Evolutionary conservation across 495 filamentous ascomycete genomes (phyloP), one percentile per base, ranked within the genome.

Genomic region (Annulohypoxylon maeteangense): DNA sequence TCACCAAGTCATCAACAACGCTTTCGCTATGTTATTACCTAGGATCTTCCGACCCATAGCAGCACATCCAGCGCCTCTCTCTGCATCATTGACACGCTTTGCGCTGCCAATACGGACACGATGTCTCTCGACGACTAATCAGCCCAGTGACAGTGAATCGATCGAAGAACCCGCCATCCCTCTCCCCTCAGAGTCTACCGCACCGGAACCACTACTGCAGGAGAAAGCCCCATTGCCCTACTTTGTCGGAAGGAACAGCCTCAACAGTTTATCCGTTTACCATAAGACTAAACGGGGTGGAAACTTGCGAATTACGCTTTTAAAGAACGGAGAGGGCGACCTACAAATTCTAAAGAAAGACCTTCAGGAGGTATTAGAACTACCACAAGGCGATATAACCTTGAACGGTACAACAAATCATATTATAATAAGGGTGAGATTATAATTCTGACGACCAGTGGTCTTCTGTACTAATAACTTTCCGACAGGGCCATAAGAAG

Each of bases 321-420:
- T 99, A 56, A 89, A 92, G 74, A 93, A 91, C 79, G 86, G 93
- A 40, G 88, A 93, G 65, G 95, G 95, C 25, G 87, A 94, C 76
- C 60, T 88, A 56, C 75, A 78, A 22, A 84, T 82, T 4, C 73
- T 95, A 32, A 87, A 70, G 75, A 81, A 59, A 44, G 85, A 84
- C 23, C 7, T 80, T 2, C 58, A 29, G 20, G 80, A 79, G 68
- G 74, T 67, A n/a, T 65, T 76, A 2, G 14, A 60, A 5, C 27
- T 78, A 8, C 12, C 47, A 2, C 36, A 66, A 0, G 64, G 66
- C 16, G 65, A 76, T 23, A 77, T 89, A 7, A 75, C 77, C 3
- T 75, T 90, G 20, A 89, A 89, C 68, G 80, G 78, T 50, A 67
- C 84, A 0, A 90, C 81, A n/a, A 82, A 81, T 16, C 87, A 90